Evolutionary conservation across 2,329 filamentous ascomycete genomes (phyloP).

Genomic region (Arthrobotrys conoides): DNA sequence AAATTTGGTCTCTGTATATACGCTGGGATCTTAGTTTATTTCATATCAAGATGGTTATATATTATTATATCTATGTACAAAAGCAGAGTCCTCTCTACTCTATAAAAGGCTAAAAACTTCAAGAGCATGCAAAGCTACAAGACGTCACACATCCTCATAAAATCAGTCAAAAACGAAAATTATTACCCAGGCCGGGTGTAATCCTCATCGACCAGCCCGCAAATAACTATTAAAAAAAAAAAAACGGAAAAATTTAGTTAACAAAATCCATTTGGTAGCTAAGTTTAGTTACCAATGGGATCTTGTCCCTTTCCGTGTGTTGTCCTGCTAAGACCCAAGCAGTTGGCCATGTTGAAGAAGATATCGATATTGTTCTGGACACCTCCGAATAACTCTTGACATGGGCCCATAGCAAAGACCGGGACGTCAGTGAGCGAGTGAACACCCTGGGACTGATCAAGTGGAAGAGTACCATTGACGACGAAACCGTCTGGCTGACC

Average conservation of each 20-base stretch:
- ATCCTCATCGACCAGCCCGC: constrained; percentile 69
- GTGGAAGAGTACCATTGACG: constrained; percentile 81
- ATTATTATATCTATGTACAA: constrained; percentile 41
- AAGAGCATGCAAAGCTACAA: constrained; percentile 6
- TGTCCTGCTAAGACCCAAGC: constrained; percentile 72
- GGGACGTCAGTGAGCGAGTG: constrained; percentile 84
- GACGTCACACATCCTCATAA: constrained; percentile 3
- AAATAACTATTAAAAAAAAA: constrained; percentile 64
- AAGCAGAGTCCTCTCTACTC: neutral
- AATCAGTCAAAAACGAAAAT: neutral
- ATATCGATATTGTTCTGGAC: constrained; percentile 80
- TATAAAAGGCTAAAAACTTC: neutral
- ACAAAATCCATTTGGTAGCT: constrained; percentile 60
- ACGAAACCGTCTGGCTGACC: constrained; percentile 75
- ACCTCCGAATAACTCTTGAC: constrained; percentile 81
- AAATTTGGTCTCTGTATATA: neutral
- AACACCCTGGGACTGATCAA: constrained; percentile 76
- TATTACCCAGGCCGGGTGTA: constrained; percentile 66
- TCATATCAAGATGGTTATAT: constrained; percentile 23
- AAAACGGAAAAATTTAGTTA: constrained; percentile 65
- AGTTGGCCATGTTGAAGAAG: constrained; percentile 81
- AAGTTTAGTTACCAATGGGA: constrained; percentile 60
- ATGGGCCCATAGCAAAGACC: constrained; percentile 83
- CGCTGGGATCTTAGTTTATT: neutral
- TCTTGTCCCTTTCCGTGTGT: constrained; percentile 64